These are phyloP conservation scores for Uronychia binucleata DNA, from an alignment of 73 alveolate species.

Conservation along the genomic window DNA sequence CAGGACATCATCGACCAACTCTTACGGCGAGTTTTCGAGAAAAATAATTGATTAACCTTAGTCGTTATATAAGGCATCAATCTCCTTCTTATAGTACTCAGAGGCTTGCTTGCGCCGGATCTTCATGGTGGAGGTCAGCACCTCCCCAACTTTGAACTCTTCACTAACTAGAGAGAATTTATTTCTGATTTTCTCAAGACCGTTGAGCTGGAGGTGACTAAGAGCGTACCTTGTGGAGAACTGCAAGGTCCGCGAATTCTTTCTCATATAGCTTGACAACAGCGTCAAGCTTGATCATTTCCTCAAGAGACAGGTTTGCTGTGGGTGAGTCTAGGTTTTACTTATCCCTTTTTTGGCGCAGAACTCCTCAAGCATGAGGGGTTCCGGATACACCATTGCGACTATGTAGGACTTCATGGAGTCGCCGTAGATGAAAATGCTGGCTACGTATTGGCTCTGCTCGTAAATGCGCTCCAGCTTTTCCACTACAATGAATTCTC, in stretches of 20 bases:
- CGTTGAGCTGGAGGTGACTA: not conserved
- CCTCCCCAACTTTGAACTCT: constrained; percentile 18
- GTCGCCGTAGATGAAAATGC: constrained; percentile 78
- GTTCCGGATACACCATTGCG: constrained; percentile 73
- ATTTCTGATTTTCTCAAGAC: constrained; percentile 21
- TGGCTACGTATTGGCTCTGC: constrained; percentile 50
- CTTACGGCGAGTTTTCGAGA: not conserved
- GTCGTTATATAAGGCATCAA: constrained; percentile 13
- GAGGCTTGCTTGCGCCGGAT: constrained; percentile 23
- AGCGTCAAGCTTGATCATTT: constrained; percentile 7
- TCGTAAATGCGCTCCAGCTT: constrained; percentile 69
- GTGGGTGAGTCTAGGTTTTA: too few species aligned
- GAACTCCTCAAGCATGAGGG: not conserved
- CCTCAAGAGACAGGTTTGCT: constrained; percentile 10
- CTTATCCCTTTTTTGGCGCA: not conserved
- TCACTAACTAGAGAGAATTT: constrained; percentile 28
- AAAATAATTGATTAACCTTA: not conserved
- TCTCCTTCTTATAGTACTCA: constrained; percentile 11
- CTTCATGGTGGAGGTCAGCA: constrained; percentile 40
- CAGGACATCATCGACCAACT: not conserved
- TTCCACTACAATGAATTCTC: constrained; percentile 80
- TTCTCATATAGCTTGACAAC: constrained; percentile 1
- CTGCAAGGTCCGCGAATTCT: constrained; percentile 19
- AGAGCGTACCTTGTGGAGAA: not conserved
- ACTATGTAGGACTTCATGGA: constrained; percentile 66